phyloP scores from a whole-genome alignment of 495 filamentous ascomycete genomes.

The Bacidia gigantensis region DNA sequence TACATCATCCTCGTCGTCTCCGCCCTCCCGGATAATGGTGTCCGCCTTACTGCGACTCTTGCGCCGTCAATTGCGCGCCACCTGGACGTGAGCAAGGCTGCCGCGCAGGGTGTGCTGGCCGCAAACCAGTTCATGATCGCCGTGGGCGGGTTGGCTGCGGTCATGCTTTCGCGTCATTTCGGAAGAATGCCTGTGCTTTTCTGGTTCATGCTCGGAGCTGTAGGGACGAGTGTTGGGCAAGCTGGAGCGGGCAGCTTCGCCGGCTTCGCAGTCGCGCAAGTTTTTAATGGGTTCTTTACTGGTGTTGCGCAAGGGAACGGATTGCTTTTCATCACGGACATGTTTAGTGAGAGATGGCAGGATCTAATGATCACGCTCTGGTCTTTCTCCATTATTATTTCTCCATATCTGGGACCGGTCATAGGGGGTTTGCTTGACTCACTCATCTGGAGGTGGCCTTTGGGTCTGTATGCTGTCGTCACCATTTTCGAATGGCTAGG shows the following conservation, averaged over 20 bases:
- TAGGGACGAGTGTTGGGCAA: conserved; percentile 38
- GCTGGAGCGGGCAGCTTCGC: conserved; percentile 36
- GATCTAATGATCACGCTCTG: conserved; percentile 17
- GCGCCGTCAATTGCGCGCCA: no score
- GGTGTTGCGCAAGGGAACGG: conserved; percentile 35
- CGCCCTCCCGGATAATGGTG: no score
- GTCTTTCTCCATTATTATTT: conserved; percentile 9
- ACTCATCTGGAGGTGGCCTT: conserved; percentile 6
- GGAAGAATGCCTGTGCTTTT: conserved; percentile 45
- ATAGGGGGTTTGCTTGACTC: conserved; percentile 11
- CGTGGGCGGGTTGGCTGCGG: conserved; percentile 39
- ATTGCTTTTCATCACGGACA: conserved; percentile 19
- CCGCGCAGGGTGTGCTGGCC: conserved; percentile 38
- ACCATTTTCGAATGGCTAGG: conserved; percentile 6
- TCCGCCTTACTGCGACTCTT: no score
- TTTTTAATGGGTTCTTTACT: conserved; percentile 47
- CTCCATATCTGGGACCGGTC: conserved; percentile 14
- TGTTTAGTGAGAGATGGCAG: conserved; percentile 18
- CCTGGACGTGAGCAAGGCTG: conserved; percentile 33
- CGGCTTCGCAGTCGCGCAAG: conserved; percentile 41
- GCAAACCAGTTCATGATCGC: conserved; percentile 48
- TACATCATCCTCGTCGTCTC: no score
- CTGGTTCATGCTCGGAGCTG: conserved; percentile 36
- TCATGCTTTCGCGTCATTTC: conserved; percentile 40
- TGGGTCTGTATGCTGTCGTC: conserved; percentile 11